Base-by-base conservation (phyloP, 1,284 basidiomycete genomes). In the Farysia itapuensis region DNA sequence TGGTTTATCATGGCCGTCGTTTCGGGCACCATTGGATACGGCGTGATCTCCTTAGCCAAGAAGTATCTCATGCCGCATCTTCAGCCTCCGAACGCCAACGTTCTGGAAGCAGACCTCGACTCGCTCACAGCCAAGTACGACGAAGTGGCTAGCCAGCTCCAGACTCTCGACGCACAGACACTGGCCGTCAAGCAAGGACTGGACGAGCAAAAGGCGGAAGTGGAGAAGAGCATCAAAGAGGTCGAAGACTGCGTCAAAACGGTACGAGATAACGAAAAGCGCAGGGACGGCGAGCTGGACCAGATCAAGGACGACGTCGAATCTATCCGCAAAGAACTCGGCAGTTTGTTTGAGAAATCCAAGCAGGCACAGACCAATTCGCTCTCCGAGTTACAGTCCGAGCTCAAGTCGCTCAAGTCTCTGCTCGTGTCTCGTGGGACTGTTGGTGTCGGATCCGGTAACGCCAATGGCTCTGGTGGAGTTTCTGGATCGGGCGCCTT, bases 321-420 rank as follows among this genome's bases (percentile, higher is more conserved):
- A 64, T 88, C 85, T 49, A 85, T 97, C 49, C 85, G 88, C 30
- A 90, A 93, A 54, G 87, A 93, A 83, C 79, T 98, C 11, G 91
- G 92, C 4, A 90, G 88, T 89, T 88, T 97, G 86, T 87, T 97
- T 50, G 90, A 95, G 53, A 93, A 90, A 79, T 90, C 89, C 74
- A 88, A 90, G 71, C 87, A 91, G 49, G 72, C 82, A 14, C 76
- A 80, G 53, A 77, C 81, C 26, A 52, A 67, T 20, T 86, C 87
- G 5, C 81, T 94, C 9, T 80, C 82, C 23, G 91, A 93, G 60
- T 81, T 98, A 14, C 93, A 97, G 73, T 86, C 90, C 67, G 94
- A 98, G 76, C 83, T 98, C 67, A 92, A 93, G 75, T 95, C 91
- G 0, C 81, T 98, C 58, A 97, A 96, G 77, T 86, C 92, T 0